These are phyloP conservation scores for Candida silvicultrix DNA, from an alignment of 805 yeast species.

Conservation along the genomic window DNA sequence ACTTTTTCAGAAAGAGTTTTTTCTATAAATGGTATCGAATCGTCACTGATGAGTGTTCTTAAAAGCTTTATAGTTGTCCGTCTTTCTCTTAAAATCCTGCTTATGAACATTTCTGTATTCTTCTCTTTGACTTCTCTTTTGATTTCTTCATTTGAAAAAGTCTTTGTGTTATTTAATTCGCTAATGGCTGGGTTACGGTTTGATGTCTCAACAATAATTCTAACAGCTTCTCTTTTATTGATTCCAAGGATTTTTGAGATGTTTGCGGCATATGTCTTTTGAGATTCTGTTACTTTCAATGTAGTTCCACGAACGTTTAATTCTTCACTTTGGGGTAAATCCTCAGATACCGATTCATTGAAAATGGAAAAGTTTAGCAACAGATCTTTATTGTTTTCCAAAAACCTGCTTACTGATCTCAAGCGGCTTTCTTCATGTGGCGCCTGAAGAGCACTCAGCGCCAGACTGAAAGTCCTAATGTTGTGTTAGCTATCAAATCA, in stretches of 20 bases:
- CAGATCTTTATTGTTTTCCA: slow-evolving; percentile 7
- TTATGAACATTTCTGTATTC: slow-evolving; percentile 23
- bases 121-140: slow-evolving; percentile 26
- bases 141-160: slow-evolving; percentile 14
- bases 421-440: slow-evolving; percentile 12
- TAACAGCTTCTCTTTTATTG: slow-evolving; percentile 39
- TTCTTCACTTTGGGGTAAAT: slow-evolving; percentile 13
- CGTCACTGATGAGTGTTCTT: slow-evolving; percentile 22
- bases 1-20: slow-evolving; percentile 17
- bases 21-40: slow-evolving; percentile 16
- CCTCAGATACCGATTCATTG: not conserved
- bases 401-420: slow-evolving; percentile 12
- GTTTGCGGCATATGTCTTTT: slow-evolving; percentile 32
- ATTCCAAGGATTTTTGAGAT: slow-evolving; percentile 33
- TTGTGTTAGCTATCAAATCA: not conserved
- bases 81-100: slow-evolving; percentile 44
- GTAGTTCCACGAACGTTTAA: slow-evolving; percentile 35
- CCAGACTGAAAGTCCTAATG: slow-evolving; percentile 20
- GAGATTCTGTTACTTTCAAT: slow-evolving; percentile 28
- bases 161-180: slow-evolving; percentile 1
- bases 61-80: slow-evolving; percentile 39
- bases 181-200: slow-evolving; percentile 28
- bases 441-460: slow-evolving; percentile 12
- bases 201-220: slow-evolving; percentile 37
- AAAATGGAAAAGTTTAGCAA: slow-evolving; percentile 5